Conservation (phyloP, 148 eudicot species). For the Rhododendron ovatum region DNA sequence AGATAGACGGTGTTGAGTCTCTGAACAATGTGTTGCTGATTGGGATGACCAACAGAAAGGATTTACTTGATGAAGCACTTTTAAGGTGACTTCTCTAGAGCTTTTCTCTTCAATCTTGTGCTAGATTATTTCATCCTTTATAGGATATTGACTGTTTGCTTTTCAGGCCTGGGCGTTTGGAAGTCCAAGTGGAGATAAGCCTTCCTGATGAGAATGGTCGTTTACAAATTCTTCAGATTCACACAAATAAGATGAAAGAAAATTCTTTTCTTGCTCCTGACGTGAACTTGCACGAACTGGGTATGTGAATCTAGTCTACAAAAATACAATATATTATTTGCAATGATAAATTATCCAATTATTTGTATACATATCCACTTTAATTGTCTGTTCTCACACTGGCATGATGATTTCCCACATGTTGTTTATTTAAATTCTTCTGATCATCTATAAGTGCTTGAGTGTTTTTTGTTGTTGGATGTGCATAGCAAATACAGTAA, state of each 20-base stretch:
- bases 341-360: not conserved
- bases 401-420: not conserved
- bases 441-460: not conserved
- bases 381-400: not conserved
- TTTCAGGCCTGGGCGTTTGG: constrained; percentile 94
- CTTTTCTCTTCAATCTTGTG: not conserved
- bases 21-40: constrained; percentile 93
- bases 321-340: not conserved
- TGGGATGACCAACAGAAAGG: constrained; percentile 99
- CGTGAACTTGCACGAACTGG: constrained; percentile 76
- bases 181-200: constrained; percentile 99
- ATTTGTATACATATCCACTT: not conserved
- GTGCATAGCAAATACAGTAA: not conserved
- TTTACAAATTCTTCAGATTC: constrained; percentile 91
- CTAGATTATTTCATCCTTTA: not conserved
- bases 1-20: constrained; percentile 99
- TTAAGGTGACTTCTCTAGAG: constrained; percentile 46
- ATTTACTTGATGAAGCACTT: constrained; percentile 99
- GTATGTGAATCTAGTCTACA: constrained; percentile 31
- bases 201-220: constrained; percentile 98
- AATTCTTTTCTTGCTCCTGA: constrained; percentile 91
- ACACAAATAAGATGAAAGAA: constrained; percentile 96
- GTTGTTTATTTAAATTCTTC: not conserved
- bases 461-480: not conserved
- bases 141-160: constrained; percentile 7